phyloP scores from a whole-genome alignment of 2,329 filamentous ascomycete genomes.

The Calycina marina region DNA sequence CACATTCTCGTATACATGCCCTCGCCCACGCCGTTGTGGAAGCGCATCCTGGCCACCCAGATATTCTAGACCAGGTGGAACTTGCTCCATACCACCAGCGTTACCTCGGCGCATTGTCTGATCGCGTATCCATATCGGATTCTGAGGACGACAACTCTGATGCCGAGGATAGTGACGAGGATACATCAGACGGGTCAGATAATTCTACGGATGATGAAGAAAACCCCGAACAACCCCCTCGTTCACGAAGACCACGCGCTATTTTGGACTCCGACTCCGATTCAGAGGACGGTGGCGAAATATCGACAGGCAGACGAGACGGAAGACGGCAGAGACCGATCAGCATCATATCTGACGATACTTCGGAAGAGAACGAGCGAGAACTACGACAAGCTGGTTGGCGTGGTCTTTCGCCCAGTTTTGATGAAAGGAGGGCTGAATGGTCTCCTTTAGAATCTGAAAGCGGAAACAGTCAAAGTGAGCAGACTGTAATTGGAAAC shows the following conservation, averaged over 20 bases:
- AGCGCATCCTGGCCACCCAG: no score
- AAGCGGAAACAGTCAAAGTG: conserved; percentile 4
- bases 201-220: not conserved
- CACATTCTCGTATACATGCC: not conserved
- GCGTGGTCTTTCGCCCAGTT: conserved; percentile 15
- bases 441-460: conserved; percentile 14
- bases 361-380: conserved; percentile 4
- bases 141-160: not conserved
- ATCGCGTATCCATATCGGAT: not conserved
- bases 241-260: not conserved
- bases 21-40: not conserved
- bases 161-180: not conserved
- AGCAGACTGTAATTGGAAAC: conserved; percentile 4
- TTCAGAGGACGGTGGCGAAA: no score
- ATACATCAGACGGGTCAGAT: no score
- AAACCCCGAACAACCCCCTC: not conserved
- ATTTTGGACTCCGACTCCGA: not conserved
- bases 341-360: no score
- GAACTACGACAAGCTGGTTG: not conserved
- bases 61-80: no score
- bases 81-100: no score
- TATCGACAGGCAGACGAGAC: conserved; percentile 7
- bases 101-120: no score
- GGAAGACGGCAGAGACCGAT: conserved; percentile 11
- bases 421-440: conserved; percentile 21